phyloP scores from a whole-genome alignment of 108 stramenopile genomes.

The Bacterosira constricta region DNA sequence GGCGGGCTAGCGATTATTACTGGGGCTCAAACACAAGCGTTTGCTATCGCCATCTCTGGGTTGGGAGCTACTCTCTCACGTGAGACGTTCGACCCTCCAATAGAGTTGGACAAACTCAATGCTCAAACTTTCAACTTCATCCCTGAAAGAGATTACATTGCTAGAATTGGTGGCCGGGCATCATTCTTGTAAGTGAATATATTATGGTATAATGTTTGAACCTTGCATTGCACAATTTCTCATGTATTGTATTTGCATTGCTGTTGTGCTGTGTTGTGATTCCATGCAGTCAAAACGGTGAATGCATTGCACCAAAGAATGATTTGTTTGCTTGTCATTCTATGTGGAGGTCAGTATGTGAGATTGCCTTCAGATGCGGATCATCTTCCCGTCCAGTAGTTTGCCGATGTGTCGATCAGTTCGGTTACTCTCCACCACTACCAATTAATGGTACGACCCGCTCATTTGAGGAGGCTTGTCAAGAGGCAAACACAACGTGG shows the following conservation, averaged over 20 bases:
- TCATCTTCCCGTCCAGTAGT: conserved; percentile 34
- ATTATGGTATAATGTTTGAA: too few species aligned
- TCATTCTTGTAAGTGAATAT: not conserved
- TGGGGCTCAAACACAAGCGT: conserved; percentile 72
- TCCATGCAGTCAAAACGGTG: conserved; percentile 45
- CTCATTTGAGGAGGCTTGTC: conserved; percentile 38
- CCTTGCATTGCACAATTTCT: too few species aligned
- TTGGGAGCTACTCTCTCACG: conserved; percentile 69
- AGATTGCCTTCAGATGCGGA: conserved; percentile 50
- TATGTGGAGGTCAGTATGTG: conserved; percentile 53
- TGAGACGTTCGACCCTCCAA: conserved; percentile 61
- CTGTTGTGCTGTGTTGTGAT: too few species aligned
- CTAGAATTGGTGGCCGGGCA: conserved; percentile 69
- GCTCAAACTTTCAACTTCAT: conserved; percentile 78
- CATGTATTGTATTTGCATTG: too few species aligned
- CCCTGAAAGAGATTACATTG: conserved; percentile 78
- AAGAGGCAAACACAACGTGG: conserved; percentile 30
- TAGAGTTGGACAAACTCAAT: conserved; percentile 58
- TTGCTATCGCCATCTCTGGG: conserved; percentile 74
- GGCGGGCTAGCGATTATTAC: conserved; percentile 85
- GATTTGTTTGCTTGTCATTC: conserved; percentile 55
- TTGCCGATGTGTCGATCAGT: conserved; percentile 36
- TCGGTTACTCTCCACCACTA: conserved; percentile 50
- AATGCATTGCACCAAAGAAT: conserved; percentile 49
- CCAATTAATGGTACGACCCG: conserved; percentile 41